A percentile compares a stretch with the other conserved stretches of the same genome.
phyloP scores from a whole-genome alignment of 106 monocot species.

The Phalaenopsis equestris region DNA sequence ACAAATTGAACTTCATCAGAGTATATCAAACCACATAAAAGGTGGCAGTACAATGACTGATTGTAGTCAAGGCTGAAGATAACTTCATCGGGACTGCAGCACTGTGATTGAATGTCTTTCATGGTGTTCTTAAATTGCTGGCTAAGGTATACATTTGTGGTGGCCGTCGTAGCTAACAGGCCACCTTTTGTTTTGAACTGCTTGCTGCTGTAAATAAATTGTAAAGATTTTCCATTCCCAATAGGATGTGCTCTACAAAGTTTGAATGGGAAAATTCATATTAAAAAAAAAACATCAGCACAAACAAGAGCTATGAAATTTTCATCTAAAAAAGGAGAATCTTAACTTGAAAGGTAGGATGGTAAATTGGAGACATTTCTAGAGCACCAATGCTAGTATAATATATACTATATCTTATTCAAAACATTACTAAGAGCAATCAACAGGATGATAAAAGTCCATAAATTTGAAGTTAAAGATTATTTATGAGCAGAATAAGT shows the following conservation, averaged over 20 bases:
- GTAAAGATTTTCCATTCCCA: constrained; percentile 64
- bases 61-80: constrained; percentile 64
- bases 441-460: not conserved
- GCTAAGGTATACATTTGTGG: constrained; percentile 59
- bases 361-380: not conserved
- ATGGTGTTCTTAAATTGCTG: constrained; percentile 45
- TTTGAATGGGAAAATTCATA: constrained; percentile 1
- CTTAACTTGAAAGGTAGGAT: not conserved
- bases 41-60: constrained; percentile 80
- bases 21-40: constrained; percentile 66
- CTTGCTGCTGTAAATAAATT: constrained; percentile 80
- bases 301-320: not conserved
- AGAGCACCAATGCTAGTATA: not conserved
- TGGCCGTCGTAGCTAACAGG: constrained; percentile 60
- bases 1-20: constrained; percentile 64
- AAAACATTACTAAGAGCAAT: not conserved
- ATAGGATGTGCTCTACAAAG: constrained; percentile 53
- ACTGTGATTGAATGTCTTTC: constrained; percentile 51
- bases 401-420: not conserved
- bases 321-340: not conserved
- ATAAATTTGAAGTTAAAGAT: no score
- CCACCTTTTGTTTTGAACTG: constrained; percentile 53
- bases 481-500: no score
- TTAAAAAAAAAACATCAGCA: not conserved
- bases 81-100: constrained; percentile 71